These are phyloP conservation scores for Plasmodium inui DNA, from an alignment of 169 alveolate species.

Conservation along the genomic window DNA sequence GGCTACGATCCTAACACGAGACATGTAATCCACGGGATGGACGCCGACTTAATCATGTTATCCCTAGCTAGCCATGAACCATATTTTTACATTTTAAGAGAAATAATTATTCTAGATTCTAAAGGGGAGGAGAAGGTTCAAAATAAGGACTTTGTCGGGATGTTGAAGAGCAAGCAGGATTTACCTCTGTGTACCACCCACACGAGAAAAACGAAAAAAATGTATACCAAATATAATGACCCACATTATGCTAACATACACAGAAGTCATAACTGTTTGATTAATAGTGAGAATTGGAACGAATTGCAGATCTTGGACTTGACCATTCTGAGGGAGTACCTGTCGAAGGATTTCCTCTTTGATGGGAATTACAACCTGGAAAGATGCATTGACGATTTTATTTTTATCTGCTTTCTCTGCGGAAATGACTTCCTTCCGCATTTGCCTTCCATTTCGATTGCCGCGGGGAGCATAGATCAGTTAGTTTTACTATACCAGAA, in stretches of 20 bases:
- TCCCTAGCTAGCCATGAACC: conserved; percentile 98
- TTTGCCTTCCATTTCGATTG: conserved; percentile 94
- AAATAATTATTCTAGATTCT: conserved; percentile 86
- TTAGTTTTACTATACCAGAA: conserved; percentile 93
- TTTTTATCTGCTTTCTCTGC: conserved; percentile 95
- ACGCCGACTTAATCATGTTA: conserved; percentile 99
- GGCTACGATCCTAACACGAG: conserved; percentile 93
- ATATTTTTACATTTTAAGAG: conserved; percentile 94
- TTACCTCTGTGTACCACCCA: conserved; percentile 56
- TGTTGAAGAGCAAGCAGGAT: conserved; percentile 77
- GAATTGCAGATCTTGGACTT: conserved; percentile 87
- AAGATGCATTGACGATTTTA: conserved; percentile 96
- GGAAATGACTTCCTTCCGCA: conserved; percentile 99
- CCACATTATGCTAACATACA: conserved; percentile 62
- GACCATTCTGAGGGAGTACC: conserved; percentile 88
- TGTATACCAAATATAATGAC: conserved; percentile 57
- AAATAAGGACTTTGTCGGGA: conserved; percentile 58
- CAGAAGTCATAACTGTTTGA: not conserved
- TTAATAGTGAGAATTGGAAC: conserved; percentile 82
- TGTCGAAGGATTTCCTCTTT: conserved; percentile 81
- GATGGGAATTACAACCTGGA: conserved; percentile 90
- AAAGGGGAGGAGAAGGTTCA: conserved; percentile 41
- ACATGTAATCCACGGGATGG: conserved; percentile 99
- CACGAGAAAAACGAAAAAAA: conserved; percentile 6
- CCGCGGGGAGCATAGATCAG: conserved; percentile 98